Evolutionary conservation across 1,284 basidiomycete genomes (phyloP).

Genomic region (Cutaneotrichosporon spelunceum): DNA sequence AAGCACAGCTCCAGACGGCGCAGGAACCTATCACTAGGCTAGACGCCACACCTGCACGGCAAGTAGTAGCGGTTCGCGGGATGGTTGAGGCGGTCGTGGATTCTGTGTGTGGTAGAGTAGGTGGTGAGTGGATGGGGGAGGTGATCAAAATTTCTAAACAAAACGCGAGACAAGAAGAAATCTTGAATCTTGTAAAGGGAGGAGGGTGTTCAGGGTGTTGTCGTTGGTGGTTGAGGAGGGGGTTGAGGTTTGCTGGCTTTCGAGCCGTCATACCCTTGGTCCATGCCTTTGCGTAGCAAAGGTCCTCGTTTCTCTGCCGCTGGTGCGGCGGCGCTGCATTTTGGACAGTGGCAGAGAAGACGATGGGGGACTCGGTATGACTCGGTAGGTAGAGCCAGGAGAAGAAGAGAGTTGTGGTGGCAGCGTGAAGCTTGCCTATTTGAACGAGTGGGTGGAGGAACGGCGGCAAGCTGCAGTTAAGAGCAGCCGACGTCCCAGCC

Average conservation of each 20-base stretch:
- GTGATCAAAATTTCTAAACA: neutral
- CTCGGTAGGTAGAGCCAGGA: slow-evolving; percentile 39
- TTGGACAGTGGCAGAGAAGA: slow-evolving; percentile 35
- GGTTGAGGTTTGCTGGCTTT: slow-evolving; percentile 34
- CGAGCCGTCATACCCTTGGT: slow-evolving; percentile 46
- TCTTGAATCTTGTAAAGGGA: slow-evolving; percentile 3
- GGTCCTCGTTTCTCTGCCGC: slow-evolving; percentile 39
- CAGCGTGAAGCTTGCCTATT: slow-evolving; percentile 45
- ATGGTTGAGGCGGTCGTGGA: slow-evolving; percentile 53
- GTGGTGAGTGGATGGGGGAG: slow-evolving; percentile 7
- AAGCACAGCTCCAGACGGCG: slow-evolving; percentile 27
- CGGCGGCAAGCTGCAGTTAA: slow-evolving; percentile 10
- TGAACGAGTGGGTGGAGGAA: slow-evolving; percentile 19
- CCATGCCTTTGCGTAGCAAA: slow-evolving; percentile 45
- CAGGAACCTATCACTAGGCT: slow-evolving; percentile 54
- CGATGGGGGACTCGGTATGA: slow-evolving; percentile 38
- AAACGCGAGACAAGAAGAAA: slow-evolving; percentile 16
- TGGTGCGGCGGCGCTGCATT: slow-evolving; percentile 48
- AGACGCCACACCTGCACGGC: slow-evolving; percentile 7
- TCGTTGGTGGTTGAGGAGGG: slow-evolving; percentile 9
- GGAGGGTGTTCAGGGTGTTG: slow-evolving; percentile 19
- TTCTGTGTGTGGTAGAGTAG: slow-evolving; percentile 11
- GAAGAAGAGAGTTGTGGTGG: slow-evolving; percentile 16
- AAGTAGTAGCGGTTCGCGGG: slow-evolving; percentile 36
- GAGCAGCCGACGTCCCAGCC: slow-evolving; percentile 9